Base-by-base conservation (phyloP, 805 yeast genomes). In the Sungouiella blattae region DNA sequence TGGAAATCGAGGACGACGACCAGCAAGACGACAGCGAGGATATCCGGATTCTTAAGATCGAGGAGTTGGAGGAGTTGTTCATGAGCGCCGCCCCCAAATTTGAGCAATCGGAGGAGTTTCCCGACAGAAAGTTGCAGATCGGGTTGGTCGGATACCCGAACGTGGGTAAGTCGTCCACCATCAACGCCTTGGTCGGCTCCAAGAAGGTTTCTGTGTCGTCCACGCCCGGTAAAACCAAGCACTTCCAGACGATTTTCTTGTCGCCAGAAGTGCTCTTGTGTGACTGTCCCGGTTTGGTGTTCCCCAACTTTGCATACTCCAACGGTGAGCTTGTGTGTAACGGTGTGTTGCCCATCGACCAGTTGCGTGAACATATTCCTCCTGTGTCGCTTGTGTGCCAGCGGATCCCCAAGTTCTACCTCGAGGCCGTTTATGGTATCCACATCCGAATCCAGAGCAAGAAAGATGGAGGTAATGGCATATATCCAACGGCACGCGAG, bases 281-380 rank as follows among this genome's bases (percentile, higher is more conserved):
- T 64, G 99, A 93, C 72, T 93, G 99, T 71, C 99, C 99, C 2
- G 99, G 99, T 75, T 72, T 93, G 43, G 99, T 93, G 12, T 93
- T 93, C 70, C 98, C 99, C 16, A 93, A 91, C 54, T 93, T 93
- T 58, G 98, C 98, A 5, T 86, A 85, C 57, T 86, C 96, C 16
- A 89, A 88, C 54, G 98, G 95, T 50, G 99, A 93, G 52, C 74
- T 93, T 53, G 98, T 93, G 1, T 88, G 97, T 67, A 87, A 88
- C 55, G 99, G 99, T 73, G 96, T 93, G n/a, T 72, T 93, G 38
- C 99, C 99, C 14, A 93, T 93, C 50, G 98, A 93, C 64, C 98
- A 93, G 63, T 71, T 93, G 43, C 77, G 98, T 55, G 99, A 93
- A 55, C 80, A 77, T 57, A 80, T 91, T 7, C 94, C 95, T 2